Evolutionary conservation across 1,284 basidiomycete species (phyloP).

Genomic region (Trametes pubescens): DNA sequence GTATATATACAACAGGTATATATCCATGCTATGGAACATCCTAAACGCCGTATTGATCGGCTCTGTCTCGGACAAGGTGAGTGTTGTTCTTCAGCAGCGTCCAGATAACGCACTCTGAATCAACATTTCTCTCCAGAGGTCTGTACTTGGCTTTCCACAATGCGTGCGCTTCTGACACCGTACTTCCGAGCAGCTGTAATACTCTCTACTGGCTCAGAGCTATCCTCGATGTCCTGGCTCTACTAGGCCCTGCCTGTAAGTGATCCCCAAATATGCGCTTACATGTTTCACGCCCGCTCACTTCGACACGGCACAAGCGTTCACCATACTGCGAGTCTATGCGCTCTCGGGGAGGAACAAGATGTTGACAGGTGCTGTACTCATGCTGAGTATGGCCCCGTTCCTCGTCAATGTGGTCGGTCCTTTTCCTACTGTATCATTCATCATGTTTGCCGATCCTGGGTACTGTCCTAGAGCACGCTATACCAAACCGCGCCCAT

Average conservation of each 20-base stretch:
- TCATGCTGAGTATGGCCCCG: background rate
- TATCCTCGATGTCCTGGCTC: background rate
- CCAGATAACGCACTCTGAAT: background rate
- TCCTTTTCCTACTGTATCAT: background rate
- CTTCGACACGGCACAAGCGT: background rate
- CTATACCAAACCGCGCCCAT: background rate
- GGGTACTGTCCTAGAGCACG: background rate
- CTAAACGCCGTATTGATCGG: background rate
- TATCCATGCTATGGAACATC: background rate
- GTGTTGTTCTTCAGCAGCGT: background rate
- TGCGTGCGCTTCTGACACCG: too few species aligned
- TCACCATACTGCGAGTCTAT: background rate
- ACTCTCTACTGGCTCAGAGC: background rate
- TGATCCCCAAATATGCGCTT: rapidly evolving
- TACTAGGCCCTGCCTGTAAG: background rate
- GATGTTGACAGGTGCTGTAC: background rate
- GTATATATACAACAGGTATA: background rate
- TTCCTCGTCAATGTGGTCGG: background rate
- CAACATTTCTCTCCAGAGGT: background rate
- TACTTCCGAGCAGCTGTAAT: background rate
- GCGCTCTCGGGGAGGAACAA: background rate
- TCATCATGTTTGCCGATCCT: background rate
- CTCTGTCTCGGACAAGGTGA: background rate
- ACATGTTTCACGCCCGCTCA: background rate
- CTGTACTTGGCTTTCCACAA: background rate